Evolutionary conservation across 106 monocot species (phyloP).

Genomic region (Narthecium ossifragum): DNA sequence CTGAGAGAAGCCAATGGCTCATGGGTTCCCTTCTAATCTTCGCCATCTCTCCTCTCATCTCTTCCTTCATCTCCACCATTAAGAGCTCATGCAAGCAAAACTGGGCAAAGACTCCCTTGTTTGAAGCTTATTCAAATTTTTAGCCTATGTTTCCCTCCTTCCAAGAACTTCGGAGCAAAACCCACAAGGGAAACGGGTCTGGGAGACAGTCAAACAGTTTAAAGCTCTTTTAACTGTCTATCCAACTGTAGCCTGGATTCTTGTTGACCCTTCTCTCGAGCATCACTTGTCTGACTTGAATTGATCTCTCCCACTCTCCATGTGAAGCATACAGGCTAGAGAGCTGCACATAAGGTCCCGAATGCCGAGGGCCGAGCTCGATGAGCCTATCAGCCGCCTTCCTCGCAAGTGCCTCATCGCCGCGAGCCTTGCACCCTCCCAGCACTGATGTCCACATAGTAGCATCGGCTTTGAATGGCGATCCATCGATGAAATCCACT

Average conservation of each 20-base stretch:
- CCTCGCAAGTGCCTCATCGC: conserved; percentile 23
- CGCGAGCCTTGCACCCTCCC: conserved; percentile 52
- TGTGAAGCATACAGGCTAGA: conserved; percentile 36
- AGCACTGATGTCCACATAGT: conserved; percentile 58
- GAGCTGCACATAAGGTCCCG: conserved; percentile 39
- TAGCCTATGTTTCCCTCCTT: too few species aligned
- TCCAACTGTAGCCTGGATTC: conserved; percentile 53
- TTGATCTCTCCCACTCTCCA: conserved; percentile 39
- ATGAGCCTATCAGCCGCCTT: conserved; percentile 30
- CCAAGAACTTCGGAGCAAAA: too few species aligned
- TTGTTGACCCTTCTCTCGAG: conserved; percentile 30
- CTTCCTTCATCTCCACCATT: too few species aligned
- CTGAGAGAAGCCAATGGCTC: neutral
- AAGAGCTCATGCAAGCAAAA: too few species aligned
- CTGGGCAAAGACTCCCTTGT: too few species aligned
- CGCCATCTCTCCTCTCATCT: too few species aligned
- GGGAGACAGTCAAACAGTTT: too few species aligned
- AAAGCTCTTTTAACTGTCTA: conserved; percentile 22
- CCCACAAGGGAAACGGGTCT: too few species aligned
- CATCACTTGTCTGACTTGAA: conserved; percentile 31
- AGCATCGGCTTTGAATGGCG: conserved; percentile 54
- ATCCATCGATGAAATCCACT: conserved; percentile 36
- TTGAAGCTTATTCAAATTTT: too few species aligned
- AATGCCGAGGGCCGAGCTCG: conserved; percentile 19
- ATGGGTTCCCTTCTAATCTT: too few species aligned